A percentile compares a stretch with the other conserved stretches of the same genome.
Conservation (phyloP, 2,329 filamentous ascomycete genomes). For the Hymenoscyphus fructigenus region DNA sequence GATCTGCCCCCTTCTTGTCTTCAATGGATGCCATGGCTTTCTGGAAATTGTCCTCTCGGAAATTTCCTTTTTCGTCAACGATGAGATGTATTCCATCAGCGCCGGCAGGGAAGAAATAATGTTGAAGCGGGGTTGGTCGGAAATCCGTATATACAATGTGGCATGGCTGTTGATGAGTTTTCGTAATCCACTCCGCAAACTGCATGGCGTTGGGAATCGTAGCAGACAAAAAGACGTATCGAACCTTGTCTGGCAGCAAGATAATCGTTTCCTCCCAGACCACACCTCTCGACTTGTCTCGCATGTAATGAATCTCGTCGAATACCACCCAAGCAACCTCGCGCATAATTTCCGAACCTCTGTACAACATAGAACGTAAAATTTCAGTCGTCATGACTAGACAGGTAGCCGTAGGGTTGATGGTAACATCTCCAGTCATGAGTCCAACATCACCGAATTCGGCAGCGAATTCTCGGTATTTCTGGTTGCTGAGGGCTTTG, state of each 20-base stretch:
- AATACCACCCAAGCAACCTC: slow-evolving; percentile 99
- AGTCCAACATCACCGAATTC: slow-evolving; percentile 96
- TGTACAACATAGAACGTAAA: slow-evolving; percentile 96
- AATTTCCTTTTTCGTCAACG: slow-evolving; percentile 94
- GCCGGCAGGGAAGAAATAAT: slow-evolving; percentile 95
- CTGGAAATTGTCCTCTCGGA: slow-evolving; percentile 96
- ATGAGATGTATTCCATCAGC: slow-evolving; percentile 91
- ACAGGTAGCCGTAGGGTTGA: slow-evolving; percentile 97
- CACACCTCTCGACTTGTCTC: slow-evolving; percentile 90
- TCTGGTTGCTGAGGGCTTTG: slow-evolving; percentile 98
- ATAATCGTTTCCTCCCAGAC: slow-evolving; percentile 99
- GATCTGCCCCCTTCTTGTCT: slow-evolving; percentile 81
- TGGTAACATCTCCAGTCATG: slow-evolving; percentile 99
- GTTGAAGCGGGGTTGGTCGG: slow-evolving; percentile 90
- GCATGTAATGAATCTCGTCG: slow-evolving; percentile 98
- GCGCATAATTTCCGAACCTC: slow-evolving; percentile 98
- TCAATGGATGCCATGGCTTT: slow-evolving; percentile 90
- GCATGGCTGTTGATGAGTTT: slow-evolving; percentile 95
- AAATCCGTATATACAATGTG: slow-evolving; percentile 99
- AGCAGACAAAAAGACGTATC: slow-evolving; percentile 96
- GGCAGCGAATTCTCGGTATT: slow-evolving; percentile 92
- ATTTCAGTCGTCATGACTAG: slow-evolving; percentile 99
- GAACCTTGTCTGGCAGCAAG: slow-evolving; percentile 94
- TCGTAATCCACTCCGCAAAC: slow-evolving; percentile 98
- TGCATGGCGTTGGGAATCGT: slow-evolving; percentile 99